Evolutionary conservation across 2,329 filamentous ascomycete species (phyloP).

Genomic region (Apiospora rasikravindrae): DNA sequence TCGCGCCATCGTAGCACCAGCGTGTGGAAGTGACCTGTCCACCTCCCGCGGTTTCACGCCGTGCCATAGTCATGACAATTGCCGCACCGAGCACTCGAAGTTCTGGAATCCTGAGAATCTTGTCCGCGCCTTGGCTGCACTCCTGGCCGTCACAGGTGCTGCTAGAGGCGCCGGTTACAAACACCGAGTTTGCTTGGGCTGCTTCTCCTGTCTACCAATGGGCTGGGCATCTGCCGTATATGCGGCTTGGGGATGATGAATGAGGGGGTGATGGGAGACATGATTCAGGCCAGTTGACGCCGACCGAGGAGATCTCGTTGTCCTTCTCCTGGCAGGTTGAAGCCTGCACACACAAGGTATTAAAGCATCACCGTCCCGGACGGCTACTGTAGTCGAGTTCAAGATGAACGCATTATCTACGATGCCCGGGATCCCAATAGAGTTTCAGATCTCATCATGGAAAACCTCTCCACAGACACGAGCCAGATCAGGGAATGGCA

Average conservation of each 20-base stretch:
- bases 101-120: conserved; percentile 5
- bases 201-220: background rate
- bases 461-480: conserved; percentile 45
- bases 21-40: background rate
- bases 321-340: background rate
- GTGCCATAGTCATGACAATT: background rate
- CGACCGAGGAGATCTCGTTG: background rate
- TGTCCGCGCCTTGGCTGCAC: background rate
- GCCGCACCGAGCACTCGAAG: background rate
- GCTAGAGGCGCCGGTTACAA: background rate
- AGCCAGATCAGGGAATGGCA: conserved; percentile 66
- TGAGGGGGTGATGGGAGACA: background rate
- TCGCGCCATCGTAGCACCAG: background rate
- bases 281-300: background rate
- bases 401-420: background rate
- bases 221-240: background rate
- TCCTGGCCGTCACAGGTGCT: background rate
- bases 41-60: background rate
- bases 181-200: background rate
- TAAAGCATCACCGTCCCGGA: background rate
- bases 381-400: background rate
- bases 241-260: background rate
- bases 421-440: background rate
- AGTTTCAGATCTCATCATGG: background rate
- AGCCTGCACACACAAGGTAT: background rate